Base-by-base conservation (phyloP, 305 asterid genomes). In the Fraxinus ornus region DNA sequence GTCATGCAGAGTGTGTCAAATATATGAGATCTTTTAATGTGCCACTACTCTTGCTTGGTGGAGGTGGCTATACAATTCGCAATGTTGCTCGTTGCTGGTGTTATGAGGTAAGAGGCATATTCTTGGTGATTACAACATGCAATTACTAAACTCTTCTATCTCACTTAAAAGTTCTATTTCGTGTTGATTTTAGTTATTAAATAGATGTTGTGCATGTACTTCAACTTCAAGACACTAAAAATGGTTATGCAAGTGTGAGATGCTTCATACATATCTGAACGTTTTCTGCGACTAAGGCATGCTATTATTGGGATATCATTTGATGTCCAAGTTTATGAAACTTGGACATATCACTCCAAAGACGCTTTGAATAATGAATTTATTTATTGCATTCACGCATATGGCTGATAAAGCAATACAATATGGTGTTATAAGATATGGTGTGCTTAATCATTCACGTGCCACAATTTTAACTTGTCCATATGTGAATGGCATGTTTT, bases 31-130 rank as follows among this genome's bases (percentile, higher is more conserved):
- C 93, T 75, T 90, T 90, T 78, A 90, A 90, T 72, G 93, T 90
- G 83, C 92, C 93, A 71, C 87, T 90, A 77, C 85, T 90, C 57
- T 83, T 90, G 86, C 80, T 90, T 87, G 93, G 93, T 57, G 93
- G 93, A 64, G 93, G 93, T 82, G 92, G 93, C 78, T 90, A 90
- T 86, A 90, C 93, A 35, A 90, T 90, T 73, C 93, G 93, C 41
- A 90, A 90, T 86, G 92, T 90, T 84, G 93, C 93, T 86, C 93
- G 93, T 70, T 90, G 93, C 83, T 90, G 93, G 93, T 90, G 93
- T 84, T 90, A 90, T 79, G 93, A 90, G 92, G 93, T 90, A 77
- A 80, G 83, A 66, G 64, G 33, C 33, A 60, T 81, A 28, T 41
- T 64, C 36, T 70, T 41, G 10, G 26, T 44, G 32, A 64, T 64